Percentiles rank a stretch among this genome's conserved stretches.
Evolutionary conservation across 495 filamentous ascomycete species (phyloP).

Genomic region (Aspergillus sclerotioniger): DNA sequence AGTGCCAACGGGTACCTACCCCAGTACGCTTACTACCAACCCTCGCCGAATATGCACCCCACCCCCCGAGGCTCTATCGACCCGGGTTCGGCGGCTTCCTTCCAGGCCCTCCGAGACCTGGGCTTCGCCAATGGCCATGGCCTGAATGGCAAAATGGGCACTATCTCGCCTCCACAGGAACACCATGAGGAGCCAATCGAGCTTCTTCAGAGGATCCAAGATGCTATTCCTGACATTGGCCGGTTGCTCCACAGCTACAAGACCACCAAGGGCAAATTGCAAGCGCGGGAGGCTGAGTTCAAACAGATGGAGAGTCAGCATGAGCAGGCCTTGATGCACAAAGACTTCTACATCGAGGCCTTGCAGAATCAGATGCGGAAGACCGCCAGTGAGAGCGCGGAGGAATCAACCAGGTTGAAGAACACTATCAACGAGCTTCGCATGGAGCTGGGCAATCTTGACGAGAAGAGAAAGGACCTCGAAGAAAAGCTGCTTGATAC

Average conservation of each 20-base stretch:
- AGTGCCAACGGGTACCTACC: constrained; percentile 33
- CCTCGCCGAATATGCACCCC: constrained; percentile 23
- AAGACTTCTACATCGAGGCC: constrained; percentile 54
- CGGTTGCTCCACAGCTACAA: constrained; percentile 47
- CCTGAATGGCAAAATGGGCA: constrained; percentile 26
- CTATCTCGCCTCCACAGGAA: constrained; percentile 30
- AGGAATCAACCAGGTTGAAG: constrained; percentile 45
- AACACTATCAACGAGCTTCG: constrained; percentile 50
- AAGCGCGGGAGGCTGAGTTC: constrained; percentile 44
- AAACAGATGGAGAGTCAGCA: constrained; percentile 47
- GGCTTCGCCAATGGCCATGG: constrained; percentile 18
- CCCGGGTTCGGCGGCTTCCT: constrained; percentile 32
- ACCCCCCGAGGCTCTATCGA: constrained; percentile 36
- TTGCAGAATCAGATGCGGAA: constrained; percentile 53
- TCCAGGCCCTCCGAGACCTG: constrained; percentile 33
- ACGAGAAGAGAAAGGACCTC: constrained; percentile 53
- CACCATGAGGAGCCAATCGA: constrained; percentile 38
- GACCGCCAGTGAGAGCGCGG: constrained; percentile 48
- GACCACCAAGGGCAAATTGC: constrained; percentile 43
- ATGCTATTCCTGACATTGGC: constrained; percentile 50
- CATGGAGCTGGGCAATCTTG: constrained; percentile 56
- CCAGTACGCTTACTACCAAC: constrained; percentile 36
- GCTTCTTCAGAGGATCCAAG: constrained; percentile 47
- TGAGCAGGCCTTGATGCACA: constrained; percentile 47
- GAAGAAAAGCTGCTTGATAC: constrained; percentile 40